Conservation (phyloP, 2,329 filamentous ascomycete species). For the Gremmenia infestans region DNA sequence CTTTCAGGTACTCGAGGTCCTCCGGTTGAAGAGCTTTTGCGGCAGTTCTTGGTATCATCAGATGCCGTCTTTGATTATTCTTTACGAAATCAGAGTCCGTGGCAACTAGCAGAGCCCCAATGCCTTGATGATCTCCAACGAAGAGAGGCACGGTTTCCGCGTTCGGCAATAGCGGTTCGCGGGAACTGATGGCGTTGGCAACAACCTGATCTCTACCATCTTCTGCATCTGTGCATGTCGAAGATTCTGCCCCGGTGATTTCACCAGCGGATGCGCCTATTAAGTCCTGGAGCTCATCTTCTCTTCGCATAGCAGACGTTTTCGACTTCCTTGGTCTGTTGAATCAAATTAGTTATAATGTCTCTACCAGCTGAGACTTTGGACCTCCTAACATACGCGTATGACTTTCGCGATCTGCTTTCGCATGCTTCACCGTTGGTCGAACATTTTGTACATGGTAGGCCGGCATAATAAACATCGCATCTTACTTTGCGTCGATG, state of each 20-base stretch:
- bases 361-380: background rate
- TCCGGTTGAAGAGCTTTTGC: conserved; percentile 3
- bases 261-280: background rate
- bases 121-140: background rate
- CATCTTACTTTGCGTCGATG: conserved; percentile 26
- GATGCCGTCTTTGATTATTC: conserved; percentile 13
- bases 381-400: background rate
- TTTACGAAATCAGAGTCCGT: conserved; percentile 10
- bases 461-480: conserved; percentile 16
- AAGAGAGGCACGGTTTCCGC: background rate
- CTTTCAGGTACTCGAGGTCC: conserved; percentile 28
- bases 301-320: background rate
- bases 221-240: background rate
- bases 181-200: background rate
- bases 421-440: conserved; percentile 28
- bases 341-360: background rate
- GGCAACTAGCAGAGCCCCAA: background rate
- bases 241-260: background rate
- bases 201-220: background rate
- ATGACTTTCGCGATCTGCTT: conserved; percentile 15
- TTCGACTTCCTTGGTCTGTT: background rate
- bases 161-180: background rate
- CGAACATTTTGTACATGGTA: conserved; percentile 30
- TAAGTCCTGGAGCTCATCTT: background rate
- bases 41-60: background rate